phyloP scores from a whole-genome alignment of 345 rosid species.

The Citrus unshiu region DNA sequence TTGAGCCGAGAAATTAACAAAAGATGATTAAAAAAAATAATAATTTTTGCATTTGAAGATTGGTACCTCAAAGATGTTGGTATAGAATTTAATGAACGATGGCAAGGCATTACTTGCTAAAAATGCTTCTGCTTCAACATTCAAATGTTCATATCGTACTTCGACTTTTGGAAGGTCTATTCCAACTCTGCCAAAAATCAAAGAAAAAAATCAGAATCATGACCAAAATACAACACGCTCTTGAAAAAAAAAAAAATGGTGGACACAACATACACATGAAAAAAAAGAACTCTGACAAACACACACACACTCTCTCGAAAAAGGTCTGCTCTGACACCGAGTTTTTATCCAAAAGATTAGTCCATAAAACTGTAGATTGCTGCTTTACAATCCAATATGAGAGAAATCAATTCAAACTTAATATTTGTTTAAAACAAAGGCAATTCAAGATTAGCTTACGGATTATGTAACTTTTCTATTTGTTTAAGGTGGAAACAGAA shows the following conservation, averaged over 20 bases:
- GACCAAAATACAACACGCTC: neutral
- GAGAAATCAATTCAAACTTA: too few relatives aligned
- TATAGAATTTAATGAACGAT: conserved; percentile 26
- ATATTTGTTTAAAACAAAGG: too few relatives aligned
- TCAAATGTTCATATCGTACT: conserved; percentile 40
- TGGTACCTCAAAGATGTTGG: conserved; percentile 28
- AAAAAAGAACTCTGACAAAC: too few relatives aligned
- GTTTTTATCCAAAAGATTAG: too few relatives aligned
- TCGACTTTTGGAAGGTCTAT: conserved; percentile 15
- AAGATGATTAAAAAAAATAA: neutral
- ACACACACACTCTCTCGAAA: too few relatives aligned
- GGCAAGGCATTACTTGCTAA: conserved; percentile 35
- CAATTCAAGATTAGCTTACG: too few relatives aligned
- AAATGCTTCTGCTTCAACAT: conserved; percentile 30
- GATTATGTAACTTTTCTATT: too few relatives aligned
- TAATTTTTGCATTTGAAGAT: neutral
- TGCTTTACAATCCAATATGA: too few relatives aligned
- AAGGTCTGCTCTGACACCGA: too few relatives aligned
- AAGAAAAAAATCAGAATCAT: neutral
- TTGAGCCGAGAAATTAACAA: neutral
- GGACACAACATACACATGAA: too few relatives aligned
- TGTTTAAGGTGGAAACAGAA: neutral
- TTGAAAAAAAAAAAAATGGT: too few relatives aligned
- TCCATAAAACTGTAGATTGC: too few relatives aligned
- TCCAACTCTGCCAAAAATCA: conserved; percentile 29